These are phyloP conservation scores for Leptographium lundbergii DNA, from an alignment of 2,329 filamentous ascomycete species.

Conservation along the genomic window DNA sequence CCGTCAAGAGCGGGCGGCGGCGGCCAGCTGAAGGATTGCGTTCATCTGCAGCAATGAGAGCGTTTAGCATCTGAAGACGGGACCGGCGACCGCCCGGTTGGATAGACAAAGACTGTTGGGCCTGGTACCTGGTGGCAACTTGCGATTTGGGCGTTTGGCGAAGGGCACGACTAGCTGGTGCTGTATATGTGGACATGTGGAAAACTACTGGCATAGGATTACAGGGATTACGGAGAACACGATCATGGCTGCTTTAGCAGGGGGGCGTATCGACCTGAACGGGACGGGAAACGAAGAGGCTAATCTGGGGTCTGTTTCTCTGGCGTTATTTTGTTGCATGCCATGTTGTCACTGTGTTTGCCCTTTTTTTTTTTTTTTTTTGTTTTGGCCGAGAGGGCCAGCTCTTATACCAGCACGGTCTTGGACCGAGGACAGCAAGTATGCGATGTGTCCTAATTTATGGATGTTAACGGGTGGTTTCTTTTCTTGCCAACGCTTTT, in stretches of 20 bases:
- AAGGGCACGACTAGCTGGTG: background rate
- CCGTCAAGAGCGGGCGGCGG: conserved; percentile 30
- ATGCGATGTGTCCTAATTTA: background rate
- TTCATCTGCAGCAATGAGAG: background rate
- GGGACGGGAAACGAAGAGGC: background rate
- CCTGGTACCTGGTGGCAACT: background rate
- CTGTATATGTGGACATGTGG: background rate
- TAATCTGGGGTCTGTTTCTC: background rate
- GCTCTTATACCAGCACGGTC: background rate
- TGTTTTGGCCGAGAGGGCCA: background rate
- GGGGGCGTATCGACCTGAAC: background rate
- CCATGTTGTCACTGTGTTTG: background rate
- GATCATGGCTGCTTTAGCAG: background rate
- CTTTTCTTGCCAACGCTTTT: background rate
- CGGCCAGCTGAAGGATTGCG: background rate
- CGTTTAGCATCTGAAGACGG: background rate
- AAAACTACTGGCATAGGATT: background rate
- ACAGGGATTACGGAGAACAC: background rate
- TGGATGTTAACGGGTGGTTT: background rate
- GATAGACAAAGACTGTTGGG: background rate
- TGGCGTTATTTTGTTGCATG: background rate
- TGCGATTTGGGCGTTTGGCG: background rate
- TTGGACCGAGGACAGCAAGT: background rate
- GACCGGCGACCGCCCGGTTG: background rate
- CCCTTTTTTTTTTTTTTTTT: background rate